Base-by-base conservation (phyloP, 306 rosid genomes). In the Fragaria ananassa region DNA sequence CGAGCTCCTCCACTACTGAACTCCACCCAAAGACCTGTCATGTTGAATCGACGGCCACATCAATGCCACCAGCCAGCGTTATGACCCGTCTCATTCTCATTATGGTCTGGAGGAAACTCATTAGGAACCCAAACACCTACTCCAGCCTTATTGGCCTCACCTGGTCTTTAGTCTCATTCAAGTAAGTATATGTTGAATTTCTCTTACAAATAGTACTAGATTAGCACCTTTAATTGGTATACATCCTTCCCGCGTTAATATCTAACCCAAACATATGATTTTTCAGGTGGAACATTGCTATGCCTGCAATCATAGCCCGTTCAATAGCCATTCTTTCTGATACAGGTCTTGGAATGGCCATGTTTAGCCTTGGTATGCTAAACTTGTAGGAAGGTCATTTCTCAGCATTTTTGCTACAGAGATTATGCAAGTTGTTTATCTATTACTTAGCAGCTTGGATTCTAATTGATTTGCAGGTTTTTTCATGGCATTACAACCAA, bases 311-410 rank as follows among this genome's bases (percentile, higher is more conserved):
- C 21, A 80, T 90, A 60, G 98, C 94, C 4, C 46, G 67, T 19
- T 93, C 98, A 0, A 93, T 93, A 3, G 50, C 90, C 37, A 93
- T 93, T 82, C 78, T 90, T 37, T 93, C 98, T 4, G 85, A 89
- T 76, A 96, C 96, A 2, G 98, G 98, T 6, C 94, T 93, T 18
- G 98, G 98, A 67, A 93, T 93, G 98, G 98, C 96, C 21, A 93
- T 93, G 98, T 93, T 93, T 78, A 93, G 98, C 70, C 96, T 93
- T 31, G 97, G 97, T 93, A 88, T 14, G 45, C 41, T 47, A 18
- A 29, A 45, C 9, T 27, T 45, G 23, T 14, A 1, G n/a, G 7
- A 49, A 62, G 0, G 35, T 31, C 35, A 35, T 5, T 31, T 18
- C 21, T n/a, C n/a, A 18, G 47, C n/a, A 17, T 39, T 73, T 73